Conservation (phyloP, 805 yeast species). For the Metschnikowia santaceciliae region DNA sequence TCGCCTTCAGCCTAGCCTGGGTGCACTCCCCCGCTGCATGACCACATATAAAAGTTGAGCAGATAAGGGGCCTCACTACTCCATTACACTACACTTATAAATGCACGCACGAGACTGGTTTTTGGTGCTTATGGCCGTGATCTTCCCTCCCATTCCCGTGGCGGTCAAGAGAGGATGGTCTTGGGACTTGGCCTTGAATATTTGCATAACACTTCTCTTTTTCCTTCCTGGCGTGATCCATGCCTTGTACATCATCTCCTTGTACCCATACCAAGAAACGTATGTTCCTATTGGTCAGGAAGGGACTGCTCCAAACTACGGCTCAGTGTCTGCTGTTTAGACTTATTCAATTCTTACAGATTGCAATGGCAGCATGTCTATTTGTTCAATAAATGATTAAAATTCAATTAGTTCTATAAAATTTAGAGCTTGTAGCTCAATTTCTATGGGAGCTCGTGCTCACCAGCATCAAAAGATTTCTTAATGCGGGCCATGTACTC, state of each 20-base stretch:
- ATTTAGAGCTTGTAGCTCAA: background rate
- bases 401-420: background rate
- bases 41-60: background rate
- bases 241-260: conserved; percentile 71
- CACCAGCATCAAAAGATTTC: conserved; percentile 2
- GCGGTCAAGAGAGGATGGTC: conserved; percentile 65
- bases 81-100: background rate
- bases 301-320: conserved; percentile 4
- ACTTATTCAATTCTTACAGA: background rate
- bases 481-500: conserved; percentile 7
- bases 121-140: conserved; percentile 62
- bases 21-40: background rate
- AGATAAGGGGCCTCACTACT: background rate
- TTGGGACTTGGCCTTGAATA: conserved; percentile 64
- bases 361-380: background rate
- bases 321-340: conserved; percentile 5
- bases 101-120: conserved; percentile 55
- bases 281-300: conserved; percentile 17
- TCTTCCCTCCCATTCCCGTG: conserved; percentile 79
- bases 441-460: conserved; percentile 1
- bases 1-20: background rate
- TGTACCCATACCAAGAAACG: conserved; percentile 51
- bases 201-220: conserved; percentile 67
- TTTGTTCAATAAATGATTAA: background rate
- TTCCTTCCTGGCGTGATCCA: conserved; percentile 76